Evolutionary conservation across 164 flowering plant species (phyloP).

Genomic region (Warburgia ugandensis): DNA sequence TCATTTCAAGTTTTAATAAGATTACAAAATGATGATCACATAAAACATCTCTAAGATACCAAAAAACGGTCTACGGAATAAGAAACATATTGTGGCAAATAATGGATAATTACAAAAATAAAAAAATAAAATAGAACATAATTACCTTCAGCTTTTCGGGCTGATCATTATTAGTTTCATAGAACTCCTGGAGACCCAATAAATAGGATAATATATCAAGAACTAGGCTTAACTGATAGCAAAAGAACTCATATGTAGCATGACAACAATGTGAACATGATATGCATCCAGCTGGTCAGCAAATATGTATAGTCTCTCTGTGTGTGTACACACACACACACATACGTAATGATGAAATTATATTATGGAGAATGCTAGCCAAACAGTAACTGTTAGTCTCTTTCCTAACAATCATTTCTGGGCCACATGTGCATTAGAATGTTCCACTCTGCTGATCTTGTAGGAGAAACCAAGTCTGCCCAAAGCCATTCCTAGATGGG

Average conservation of each 20-base stretch:
- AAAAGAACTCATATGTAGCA: neutral
- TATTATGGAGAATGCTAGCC: neutral
- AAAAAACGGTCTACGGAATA: neutral
- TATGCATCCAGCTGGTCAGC: neutral
- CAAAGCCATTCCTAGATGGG: too few species aligned
- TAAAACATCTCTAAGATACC: neutral
- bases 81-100: neutral
- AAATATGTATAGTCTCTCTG: too few species aligned
- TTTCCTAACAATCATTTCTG: too few species aligned
- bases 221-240: neutral
- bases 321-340: too few species aligned
- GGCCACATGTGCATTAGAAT: too few species aligned
- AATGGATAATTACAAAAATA: neutral
- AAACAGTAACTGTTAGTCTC: neutral
- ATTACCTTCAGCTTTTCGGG: conserved; percentile 46
- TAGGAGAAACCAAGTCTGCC: too few species aligned
- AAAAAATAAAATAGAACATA: neutral
- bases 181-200: conserved; percentile 42
- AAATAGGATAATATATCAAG: neutral
- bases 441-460: too few species aligned
- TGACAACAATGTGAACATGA: neutral
- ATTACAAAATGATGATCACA: neutral
- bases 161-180: conserved; percentile 30
- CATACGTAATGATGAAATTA: too few species aligned
- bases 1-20: too few species aligned